Base-by-base conservation (phyloP, 2,329 filamentous ascomycete genomes). In the Furcasterigmium sp. region DNA sequence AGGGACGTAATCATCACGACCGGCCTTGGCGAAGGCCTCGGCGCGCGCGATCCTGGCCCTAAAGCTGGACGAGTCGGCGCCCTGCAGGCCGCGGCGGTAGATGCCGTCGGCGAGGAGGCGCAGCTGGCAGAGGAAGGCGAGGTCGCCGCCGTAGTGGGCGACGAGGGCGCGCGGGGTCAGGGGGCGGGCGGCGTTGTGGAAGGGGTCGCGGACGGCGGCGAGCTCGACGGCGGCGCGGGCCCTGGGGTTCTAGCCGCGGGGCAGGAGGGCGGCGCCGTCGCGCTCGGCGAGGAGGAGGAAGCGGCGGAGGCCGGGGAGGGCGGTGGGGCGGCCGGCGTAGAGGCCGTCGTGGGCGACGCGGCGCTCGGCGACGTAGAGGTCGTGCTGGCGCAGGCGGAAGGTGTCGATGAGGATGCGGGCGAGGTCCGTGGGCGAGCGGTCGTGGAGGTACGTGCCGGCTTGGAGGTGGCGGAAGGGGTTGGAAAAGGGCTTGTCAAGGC, bases 91-190 rank as follows among this genome's bases (percentile, higher is more conserved):
- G 23, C 23, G 23, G 23, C 62, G 60, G 19, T 65, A 64, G 4
- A 73, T 55, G 0, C 51, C 52, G 50, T 75, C 69, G 3, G 57
- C 66, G 15, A 75, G 55, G 63, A 76, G 68, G 14, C 72, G 62
- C 38, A 77, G 55, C 59, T 75, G 68, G 69, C 73, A 72, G 3
- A 71, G 65, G 46, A 75, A 72, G 3, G 50, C 51, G 1, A 41
- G 5, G 38, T 75, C 63, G 23, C 23, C 23, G 3, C 62, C 61
- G 38, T 76, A 76, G 38, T 68, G 59, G 18, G 68, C 58, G 8
- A 61, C 57, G 26, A 74, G 54, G 36, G 63, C 59, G 9, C 37
- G 37, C 53, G 68, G 69, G 4, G 56, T 47, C 2, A 64, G 51
- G 4, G 48, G 46, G 15, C 32, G 51, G 8, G 39, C 46, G 14